Evolutionary conservation across 2,329 filamentous ascomycete genomes (phyloP).

Genomic region (Colletotrichum trifolii): DNA sequence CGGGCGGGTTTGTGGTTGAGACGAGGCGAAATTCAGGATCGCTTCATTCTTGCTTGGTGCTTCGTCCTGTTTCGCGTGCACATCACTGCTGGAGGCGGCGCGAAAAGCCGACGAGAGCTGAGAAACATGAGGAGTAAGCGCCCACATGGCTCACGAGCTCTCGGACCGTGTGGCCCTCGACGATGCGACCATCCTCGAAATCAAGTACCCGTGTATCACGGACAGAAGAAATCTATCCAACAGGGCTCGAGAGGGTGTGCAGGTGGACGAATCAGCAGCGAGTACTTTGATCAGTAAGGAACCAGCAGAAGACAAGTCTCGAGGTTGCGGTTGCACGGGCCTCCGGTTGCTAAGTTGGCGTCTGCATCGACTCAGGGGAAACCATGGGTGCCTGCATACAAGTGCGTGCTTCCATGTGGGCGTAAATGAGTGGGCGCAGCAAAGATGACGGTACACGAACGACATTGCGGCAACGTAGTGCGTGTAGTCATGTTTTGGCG

Average conservation of each 20-base stretch:
- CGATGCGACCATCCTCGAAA: conserved; percentile 16
- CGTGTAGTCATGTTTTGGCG: too few species aligned
- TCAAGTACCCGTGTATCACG: neutral
- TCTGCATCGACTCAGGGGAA: conserved; percentile 31
- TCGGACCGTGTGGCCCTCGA: neutral
- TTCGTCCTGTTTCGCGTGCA: neutral
- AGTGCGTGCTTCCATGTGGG: conserved; percentile 25
- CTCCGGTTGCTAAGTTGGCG: conserved; percentile 24
- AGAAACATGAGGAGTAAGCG: conserved; percentile 1
- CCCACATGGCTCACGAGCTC: conserved; percentile 3
- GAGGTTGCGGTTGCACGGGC: conserved; percentile 20
- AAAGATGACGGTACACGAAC: neutral
- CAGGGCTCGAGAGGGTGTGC: conserved; percentile 17
- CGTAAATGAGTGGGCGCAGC: conserved; percentile 21
- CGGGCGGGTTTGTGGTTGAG: neutral
- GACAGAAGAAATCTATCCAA: too few species aligned
- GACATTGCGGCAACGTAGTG: neutral
- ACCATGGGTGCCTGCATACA: conserved; percentile 26
- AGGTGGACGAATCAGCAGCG: conserved; percentile 17
- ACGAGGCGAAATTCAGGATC: conserved; percentile 1
- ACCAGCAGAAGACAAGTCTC: conserved; percentile 10
- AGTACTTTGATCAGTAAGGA: neutral
- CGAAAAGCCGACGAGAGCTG: neutral
- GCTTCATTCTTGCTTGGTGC: neutral
- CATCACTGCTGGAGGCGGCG: conserved; percentile 16